These are phyloP conservation scores for Fusarium haematococcum DNA, from an alignment of 2,329 filamentous ascomycete genomes.

Conservation along the genomic window DNA sequence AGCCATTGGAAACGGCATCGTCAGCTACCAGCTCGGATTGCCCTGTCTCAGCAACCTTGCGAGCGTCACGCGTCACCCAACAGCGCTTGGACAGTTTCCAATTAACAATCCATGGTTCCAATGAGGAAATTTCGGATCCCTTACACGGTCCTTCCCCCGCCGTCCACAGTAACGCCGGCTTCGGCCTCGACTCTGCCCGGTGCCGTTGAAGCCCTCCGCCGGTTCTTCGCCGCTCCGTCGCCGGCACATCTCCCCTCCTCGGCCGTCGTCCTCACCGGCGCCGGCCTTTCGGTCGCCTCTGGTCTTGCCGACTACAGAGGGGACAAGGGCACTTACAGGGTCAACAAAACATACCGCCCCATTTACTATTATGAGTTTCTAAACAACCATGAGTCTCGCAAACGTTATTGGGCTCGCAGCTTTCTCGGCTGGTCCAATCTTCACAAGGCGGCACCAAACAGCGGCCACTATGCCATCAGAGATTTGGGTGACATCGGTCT, in stretches of 20 bases:
- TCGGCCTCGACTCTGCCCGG: slow-evolving; percentile 77
- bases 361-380: slow-evolving; percentile 95
- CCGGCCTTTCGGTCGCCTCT: slow-evolving; percentile 92
- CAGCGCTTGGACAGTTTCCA: not conserved
- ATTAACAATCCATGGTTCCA: slow-evolving; percentile 22
- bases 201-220: slow-evolving; percentile 80
- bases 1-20: slow-evolving; percentile 35
- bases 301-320: slow-evolving; percentile 95
- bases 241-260: slow-evolving; percentile 60
- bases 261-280: slow-evolving; percentile 75
- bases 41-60: not conserved
- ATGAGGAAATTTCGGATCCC: slow-evolving; percentile 88
- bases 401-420: slow-evolving; percentile 95
- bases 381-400: slow-evolving; percentile 82
- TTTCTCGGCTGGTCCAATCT: slow-evolving; percentile 93
- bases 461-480: slow-evolving; percentile 80
- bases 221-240: slow-evolving; percentile 77
- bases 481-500: slow-evolving; percentile 79
- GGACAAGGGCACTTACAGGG: slow-evolving; percentile 87
- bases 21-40: slow-evolving; percentile 3
- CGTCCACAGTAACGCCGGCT: slow-evolving; percentile 79
- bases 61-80: not conserved
- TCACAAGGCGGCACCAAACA: slow-evolving; percentile 82
- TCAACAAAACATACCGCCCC: slow-evolving; percentile 90
- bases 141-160: slow-evolving; percentile 84